A percentile compares a stretch with the other conserved stretches of the same genome.
Evolutionary conservation across 1,139 yeast species (phyloP).

Genomic region (Debaryomycetaceae sp.): DNA sequence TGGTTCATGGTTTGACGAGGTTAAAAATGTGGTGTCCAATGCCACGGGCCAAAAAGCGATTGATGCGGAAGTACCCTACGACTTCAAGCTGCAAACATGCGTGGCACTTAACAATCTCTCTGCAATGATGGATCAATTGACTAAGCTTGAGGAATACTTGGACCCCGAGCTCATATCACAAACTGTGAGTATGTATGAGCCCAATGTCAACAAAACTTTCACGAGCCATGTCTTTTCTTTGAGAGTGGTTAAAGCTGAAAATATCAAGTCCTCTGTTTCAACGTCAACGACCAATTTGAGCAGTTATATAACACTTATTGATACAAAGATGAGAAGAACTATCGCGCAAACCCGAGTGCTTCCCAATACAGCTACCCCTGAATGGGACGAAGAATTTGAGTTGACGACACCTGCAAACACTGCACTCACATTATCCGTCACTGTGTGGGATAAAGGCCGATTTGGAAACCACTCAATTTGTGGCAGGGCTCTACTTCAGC

Average conservation of each 20-base stretch:
- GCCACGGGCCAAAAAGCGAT: constrained; percentile 26
- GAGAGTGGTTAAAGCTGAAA: constrained; percentile 65
- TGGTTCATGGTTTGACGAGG: constrained; percentile 41
- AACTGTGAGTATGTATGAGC: constrained; percentile 33
- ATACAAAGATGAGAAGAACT: constrained; percentile 51
- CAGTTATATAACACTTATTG: constrained; percentile 67
- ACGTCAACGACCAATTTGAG: constrained; percentile 49
- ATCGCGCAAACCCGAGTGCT: constrained; percentile 72
- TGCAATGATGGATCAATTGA: constrained; percentile 54
- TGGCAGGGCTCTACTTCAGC: constrained; percentile 60
- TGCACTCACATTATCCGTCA: constrained; percentile 44
- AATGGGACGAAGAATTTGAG: constrained; percentile 89
- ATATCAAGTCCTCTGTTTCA: constrained; percentile 43
- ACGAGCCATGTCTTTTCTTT: constrained; percentile 62
- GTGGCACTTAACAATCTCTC: constrained; percentile 72
- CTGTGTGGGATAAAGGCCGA: constrained; percentile 68
- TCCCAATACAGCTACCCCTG: constrained; percentile 62
- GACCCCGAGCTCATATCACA: constrained; percentile 60
- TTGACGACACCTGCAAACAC: constrained; percentile 42
- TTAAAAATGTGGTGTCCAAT: constrained; percentile 45
- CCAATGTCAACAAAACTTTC: constrained; percentile 26
- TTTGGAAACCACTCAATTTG: constrained; percentile 59
- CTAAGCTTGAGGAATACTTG: constrained; percentile 55
- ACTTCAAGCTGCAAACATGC: constrained; percentile 63
- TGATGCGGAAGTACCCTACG: constrained; percentile 51